Evolutionary conservation across 345 rosid genomes (phyloP), one percentile per base, ranked within the genome.

Genomic region (Pugionium dolabratum): DNA sequence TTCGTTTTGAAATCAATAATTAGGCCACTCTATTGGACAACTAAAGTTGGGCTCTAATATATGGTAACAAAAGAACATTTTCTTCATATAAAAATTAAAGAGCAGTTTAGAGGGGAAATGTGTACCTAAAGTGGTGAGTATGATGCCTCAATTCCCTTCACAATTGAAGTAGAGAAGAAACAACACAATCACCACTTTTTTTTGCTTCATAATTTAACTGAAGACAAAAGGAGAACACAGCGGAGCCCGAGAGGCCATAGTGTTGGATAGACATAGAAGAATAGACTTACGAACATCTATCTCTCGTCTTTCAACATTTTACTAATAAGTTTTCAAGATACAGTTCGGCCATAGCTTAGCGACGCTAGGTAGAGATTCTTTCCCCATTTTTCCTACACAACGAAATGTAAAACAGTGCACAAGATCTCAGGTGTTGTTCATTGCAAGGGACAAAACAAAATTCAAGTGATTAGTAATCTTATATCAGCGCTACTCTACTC

Each of bases 361-460:
- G 91, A 84, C 9, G 96, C 86, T 2, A 89, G 83, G 59, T 87
- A 89, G 34, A 89, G 85, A 80, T 85, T 89, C 77, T 85, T 89
- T 8, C 84, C 89, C 96, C 96, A 90, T 73, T 87, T 90, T 64
- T 85, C 97, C 95, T 90, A 90, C 73, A 62, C 7, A 40, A 40
- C n/a, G 4, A 8, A 40, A 40, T 10, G 10, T 40, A 7, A 40
- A 40, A 40, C 44, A 40, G 58, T 31, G 43, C 57, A 49, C 26
- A 61, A 42, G 9, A 56, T 26, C 25, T 43, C 42, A 34, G 53
- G 32, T 37, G 40, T 54, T 3, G 41, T 37, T 37, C 41, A 37
- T 37, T 5, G 41, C 6, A 26, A 18, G 50, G 60, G 55, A 39
- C n/a, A 45, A 25, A 27, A 52, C 55, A 2, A 42, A 62, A 5